phyloP scores from a whole-genome alignment of 2,329 filamentous ascomycete genomes.

The Xylariaceae sp. region DNA sequence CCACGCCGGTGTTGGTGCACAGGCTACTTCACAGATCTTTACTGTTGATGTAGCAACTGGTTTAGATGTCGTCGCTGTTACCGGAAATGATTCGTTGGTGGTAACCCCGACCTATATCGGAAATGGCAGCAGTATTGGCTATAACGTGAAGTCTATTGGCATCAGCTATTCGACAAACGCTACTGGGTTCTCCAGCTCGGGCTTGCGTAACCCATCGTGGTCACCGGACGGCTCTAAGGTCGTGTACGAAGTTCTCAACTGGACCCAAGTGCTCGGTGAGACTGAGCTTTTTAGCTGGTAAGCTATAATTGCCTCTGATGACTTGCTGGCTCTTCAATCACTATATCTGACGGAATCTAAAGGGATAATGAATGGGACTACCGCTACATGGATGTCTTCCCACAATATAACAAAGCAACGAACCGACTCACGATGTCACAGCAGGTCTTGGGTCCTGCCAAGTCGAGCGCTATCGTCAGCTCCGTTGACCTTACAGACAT shows the following conservation, averaged over 20 bases:
- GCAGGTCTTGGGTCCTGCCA: conserved; percentile 39
- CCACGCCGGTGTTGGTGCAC: conserved; percentile 28
- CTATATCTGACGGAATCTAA: not conserved
- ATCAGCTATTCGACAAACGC: conserved; percentile 25
- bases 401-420: conserved; percentile 25
- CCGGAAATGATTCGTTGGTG: conserved; percentile 27
- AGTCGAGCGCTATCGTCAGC: conserved; percentile 34
- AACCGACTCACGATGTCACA: conserved; percentile 30
- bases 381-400: conserved; percentile 37
- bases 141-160: conserved; percentile 30
- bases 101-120: conserved; percentile 23
- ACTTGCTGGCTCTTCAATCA: conserved; percentile 20
- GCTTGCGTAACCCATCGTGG: conserved; percentile 25
- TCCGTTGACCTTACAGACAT: conserved; percentile 27
- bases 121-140: conserved; percentile 20
- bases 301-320: conserved; percentile 39
- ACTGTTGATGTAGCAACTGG: conserved; percentile 39
- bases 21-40: conserved; percentile 29
- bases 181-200: conserved; percentile 8
- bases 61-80: conserved; percentile 29
- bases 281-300: conserved; percentile 37
- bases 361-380: not conserved
- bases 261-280: conserved; percentile 31
- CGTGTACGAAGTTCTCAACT: conserved; percentile 26
- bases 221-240: conserved; percentile 31